Base-by-base conservation (phyloP, 768 basidiomycete genomes). In the Kwoniella sp. region DNA sequence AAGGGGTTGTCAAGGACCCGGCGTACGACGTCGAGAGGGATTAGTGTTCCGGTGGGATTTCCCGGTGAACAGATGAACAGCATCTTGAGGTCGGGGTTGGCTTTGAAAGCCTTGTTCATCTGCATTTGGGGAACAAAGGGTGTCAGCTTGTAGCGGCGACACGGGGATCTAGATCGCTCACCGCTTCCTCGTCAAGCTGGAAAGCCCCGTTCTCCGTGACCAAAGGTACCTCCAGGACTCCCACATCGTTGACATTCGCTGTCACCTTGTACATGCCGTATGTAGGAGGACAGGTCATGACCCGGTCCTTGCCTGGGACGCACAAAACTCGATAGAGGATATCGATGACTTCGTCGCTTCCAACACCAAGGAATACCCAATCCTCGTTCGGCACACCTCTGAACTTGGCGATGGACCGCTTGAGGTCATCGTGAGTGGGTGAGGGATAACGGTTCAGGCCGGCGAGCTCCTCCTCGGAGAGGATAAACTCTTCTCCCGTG, bases 191-290 rank as follows among this genome's bases (percentile, higher is more conserved):
- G 29, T 78, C 77, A 10, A 90, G 67, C 62, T 85, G 85, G 69
- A 96, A 98, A 81, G 73, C 82, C 1, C 88, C 89, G 0, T 83
- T 87, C 67, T 90, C 88, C 2, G 88, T 88, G 12, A 79, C 82
- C 22, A 98, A 76, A 2, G 84, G 83, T 17, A 87, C 83, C 65
- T 85, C 84, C 38, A 90, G 82, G 3, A 93, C 76, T 0, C 82
- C 86, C 14, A 93, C 78, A 70, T 99, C 95, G 70, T 99, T 99
- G 39, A 96, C 84, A 66, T 95, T 87, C 9, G 93, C 95, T 53
- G 86, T 90, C 1, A 98, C 93, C 11, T 80, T 73, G 75, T 98
- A 96, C 93, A 98, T 99, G 15, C 93, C 95, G 70, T 98, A 98
- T 11, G 95, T 96, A 4, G 95, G 95, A 1, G 93, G 93, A 1